Conservation (phyloP, 495 filamentous ascomycete species). For the Staphylotrichum tortipilum region DNA sequence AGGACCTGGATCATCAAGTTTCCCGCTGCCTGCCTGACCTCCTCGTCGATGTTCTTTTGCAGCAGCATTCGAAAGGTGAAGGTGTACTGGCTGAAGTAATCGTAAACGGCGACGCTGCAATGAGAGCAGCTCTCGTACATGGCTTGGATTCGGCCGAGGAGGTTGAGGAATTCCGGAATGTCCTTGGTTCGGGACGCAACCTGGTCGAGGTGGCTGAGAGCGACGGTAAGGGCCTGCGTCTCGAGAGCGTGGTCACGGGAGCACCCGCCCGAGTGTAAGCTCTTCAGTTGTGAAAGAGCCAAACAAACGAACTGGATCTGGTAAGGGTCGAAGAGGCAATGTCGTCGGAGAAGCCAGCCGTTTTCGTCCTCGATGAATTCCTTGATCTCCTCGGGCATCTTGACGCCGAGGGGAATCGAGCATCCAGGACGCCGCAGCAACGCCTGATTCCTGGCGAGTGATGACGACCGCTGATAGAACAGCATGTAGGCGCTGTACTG, state of each 20-base stretch:
- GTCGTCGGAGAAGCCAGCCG: conserved; percentile 59
- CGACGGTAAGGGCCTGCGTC: conserved; percentile 53
- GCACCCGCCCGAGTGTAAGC: conserved; percentile 35
- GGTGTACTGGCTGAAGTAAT: conserved; percentile 52
- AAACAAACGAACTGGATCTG: conserved; percentile 60
- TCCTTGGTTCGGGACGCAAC: conserved; percentile 70
- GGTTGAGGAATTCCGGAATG: conserved; percentile 49
- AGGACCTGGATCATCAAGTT: conserved; percentile 49
- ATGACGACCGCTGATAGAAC: conserved; percentile 81
- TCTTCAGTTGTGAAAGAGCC: conserved; percentile 44
- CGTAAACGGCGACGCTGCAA: conserved; percentile 50
- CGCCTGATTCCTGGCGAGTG: conserved; percentile 44
- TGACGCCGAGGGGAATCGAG: conserved; percentile 46
- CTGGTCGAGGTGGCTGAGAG: conserved; percentile 68
- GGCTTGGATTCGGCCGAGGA: conserved; percentile 45
- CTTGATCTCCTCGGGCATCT: conserved; percentile 47
- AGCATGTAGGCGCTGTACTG: conserved; percentile 92
- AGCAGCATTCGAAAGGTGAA: conserved; percentile 57
- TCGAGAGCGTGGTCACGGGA: conserved; percentile 48
- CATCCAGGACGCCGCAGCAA: conserved; percentile 22
- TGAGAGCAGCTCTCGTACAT: conserved; percentile 46
- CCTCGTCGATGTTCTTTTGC: conserved; percentile 51
- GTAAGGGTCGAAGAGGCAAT: conserved; percentile 69
- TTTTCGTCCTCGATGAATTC: conserved; percentile 64
- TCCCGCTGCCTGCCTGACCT: conserved; percentile 52